Percentiles rank a stretch among this genome's conserved stretches.
These are phyloP conservation scores for Mentha longifolia DNA, from an alignment of 257 asterid species.

Conservation along the genomic window DNA sequence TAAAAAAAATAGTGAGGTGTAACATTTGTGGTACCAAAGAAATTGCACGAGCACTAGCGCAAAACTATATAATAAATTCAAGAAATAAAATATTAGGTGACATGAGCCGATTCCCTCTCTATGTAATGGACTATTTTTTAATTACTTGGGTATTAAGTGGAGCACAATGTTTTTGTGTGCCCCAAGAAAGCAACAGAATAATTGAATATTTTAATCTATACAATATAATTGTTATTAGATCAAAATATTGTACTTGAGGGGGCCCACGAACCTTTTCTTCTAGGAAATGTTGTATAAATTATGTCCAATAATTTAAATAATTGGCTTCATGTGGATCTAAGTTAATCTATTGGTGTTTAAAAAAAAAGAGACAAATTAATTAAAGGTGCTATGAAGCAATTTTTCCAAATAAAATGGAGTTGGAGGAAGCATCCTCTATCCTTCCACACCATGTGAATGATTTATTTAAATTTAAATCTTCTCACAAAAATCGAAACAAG, in stretches of 20 bases:
- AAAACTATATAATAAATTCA: neutral
- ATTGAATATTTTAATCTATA: slow-evolving; percentile 21
- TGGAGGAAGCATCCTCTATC: slow-evolving; percentile 43
- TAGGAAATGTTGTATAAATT: slow-evolving; percentile 3
- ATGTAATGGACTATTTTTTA: slow-evolving; percentile 20
- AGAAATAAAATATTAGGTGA: neutral
- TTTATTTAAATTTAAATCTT: neutral
- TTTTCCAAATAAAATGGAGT: slow-evolving; percentile 29
- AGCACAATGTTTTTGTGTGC: slow-evolving; percentile 39
- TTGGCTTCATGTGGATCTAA: slow-evolving; percentile 30
- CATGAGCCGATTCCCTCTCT: slow-evolving; percentile 27
- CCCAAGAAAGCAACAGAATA: slow-evolving; percentile 41
- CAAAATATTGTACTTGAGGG: slow-evolving; percentile 26
- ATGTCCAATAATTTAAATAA: slow-evolving; percentile 14
- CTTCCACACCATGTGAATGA: slow-evolving; percentile 50
- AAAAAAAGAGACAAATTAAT: slow-evolving; percentile 19
- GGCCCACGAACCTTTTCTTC: slow-evolving; percentile 28
- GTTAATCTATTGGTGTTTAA: slow-evolving; percentile 21
- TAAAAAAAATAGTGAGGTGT: neutral
- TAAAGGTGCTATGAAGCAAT: neutral
- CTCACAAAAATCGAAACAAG: slow-evolving; percentile 20
- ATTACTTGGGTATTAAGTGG: slow-evolving; percentile 29
- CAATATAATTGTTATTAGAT: slow-evolving; percentile 5
- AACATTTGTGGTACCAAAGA: neutral
- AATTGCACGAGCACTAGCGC: neutral